Base-by-base conservation (phyloP, 768 basidiomycete genomes). In the Lanmaoa pseudosensibilis region DNA sequence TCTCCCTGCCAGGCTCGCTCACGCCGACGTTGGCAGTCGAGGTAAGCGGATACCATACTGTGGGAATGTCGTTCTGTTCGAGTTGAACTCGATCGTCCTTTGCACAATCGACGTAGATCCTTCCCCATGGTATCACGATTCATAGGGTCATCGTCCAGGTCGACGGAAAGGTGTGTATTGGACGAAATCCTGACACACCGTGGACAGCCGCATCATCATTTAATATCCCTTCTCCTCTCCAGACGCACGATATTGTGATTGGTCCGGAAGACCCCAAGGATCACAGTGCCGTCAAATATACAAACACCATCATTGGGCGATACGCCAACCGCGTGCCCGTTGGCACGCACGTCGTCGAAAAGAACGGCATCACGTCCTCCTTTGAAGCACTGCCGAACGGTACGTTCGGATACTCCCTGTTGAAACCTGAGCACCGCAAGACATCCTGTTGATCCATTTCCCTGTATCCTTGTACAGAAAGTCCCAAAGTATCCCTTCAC, bases 211-310 rank as follows among this genome's bases (percentile, higher is more conserved):
- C 12, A n/a, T 15, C 25, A n/a, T 32, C 33, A 8, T 50, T 27
- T 15, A n/a, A 39, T 8, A 33, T 10, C 21, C 27, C 23, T 3
- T 46, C 2, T 4, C 30, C 38, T 19, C 46, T 30, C 7, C 61
- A 88, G 87, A 87, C 85, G 7, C 86, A 90, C 71, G 89, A 90
- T 69, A 80, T 91, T 55, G 82, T 91, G 41, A 78, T 89, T 61
- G 89, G 88, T 18, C 88, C 89, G 38, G 84, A 88, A 73, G 70
- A 75, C 43, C 83, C 87, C 48, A 64, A 77, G 58, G 82, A 77
- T 57, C 87, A 90, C 68, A 67, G 75, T 33, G 70, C 68, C 12
- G 80, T 86, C 67, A 86, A 84, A 70, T 90, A 90, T 71, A 83
- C 80, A 45, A 90, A 90, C 72, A 83, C 84, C 11, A 77, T 89